Evolutionary conservation across 257 asterid genomes (phyloP).

Genomic region (Echites panduratus): DNA sequence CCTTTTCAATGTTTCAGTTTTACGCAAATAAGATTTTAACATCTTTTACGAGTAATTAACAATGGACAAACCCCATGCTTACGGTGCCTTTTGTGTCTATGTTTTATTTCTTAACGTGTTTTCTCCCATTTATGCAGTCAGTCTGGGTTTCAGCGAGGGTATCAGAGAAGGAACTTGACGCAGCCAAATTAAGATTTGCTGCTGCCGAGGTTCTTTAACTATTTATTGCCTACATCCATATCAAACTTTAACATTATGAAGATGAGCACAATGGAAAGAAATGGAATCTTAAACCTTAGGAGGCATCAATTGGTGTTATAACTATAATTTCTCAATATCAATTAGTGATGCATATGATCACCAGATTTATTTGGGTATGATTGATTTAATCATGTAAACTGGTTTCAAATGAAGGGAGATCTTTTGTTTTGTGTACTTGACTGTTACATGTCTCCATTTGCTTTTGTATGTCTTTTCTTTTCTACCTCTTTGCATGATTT

Average conservation of each 20-base stretch:
- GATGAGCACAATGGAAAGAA: not conserved
- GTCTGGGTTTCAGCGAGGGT: conserved; percentile 80
- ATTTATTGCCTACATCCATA: conserved; percentile 3
- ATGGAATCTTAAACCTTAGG: not conserved
- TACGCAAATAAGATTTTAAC: not conserved
- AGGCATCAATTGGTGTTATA: not conserved
- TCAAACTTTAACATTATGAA: not conserved
- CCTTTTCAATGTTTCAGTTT: conserved; percentile 8
- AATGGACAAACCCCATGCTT: not conserved
- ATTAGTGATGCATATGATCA: not conserved
- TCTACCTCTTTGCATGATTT: not conserved
- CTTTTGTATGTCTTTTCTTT: not conserved
- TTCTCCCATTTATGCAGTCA: conserved; percentile 44
- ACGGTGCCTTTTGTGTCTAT: not conserved
- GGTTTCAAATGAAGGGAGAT: not conserved
- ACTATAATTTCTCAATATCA: not conserved
- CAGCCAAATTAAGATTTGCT: conserved; percentile 90
- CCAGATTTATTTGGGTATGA: not conserved
- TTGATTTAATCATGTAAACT: not conserved
- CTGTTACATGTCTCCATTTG: not conserved
- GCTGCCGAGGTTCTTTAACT: conserved; percentile 71
- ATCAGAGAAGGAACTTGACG: conserved; percentile 79
- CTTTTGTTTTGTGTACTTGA: not conserved
- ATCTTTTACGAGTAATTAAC: not conserved
- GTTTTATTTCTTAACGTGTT: not conserved